Evolutionary conservation across 2,329 filamentous ascomycete genomes (phyloP).

Genomic region (Colletotrichum tropicale): DNA sequence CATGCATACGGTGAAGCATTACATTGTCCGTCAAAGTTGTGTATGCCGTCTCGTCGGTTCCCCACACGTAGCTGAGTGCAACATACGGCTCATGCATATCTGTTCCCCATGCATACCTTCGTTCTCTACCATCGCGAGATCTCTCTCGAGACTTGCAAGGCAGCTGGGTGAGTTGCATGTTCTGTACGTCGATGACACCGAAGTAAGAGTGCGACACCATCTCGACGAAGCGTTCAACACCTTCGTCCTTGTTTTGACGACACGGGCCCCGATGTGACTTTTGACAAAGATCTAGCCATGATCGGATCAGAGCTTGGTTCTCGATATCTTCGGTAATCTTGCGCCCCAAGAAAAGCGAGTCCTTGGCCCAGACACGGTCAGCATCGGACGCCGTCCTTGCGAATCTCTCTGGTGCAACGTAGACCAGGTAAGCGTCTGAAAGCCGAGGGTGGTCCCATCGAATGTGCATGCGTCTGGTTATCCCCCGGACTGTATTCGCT

Average conservation of each 20-base stretch:
- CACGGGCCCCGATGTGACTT: neutral
- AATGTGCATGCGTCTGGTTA: neutral
- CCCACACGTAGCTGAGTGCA: conserved; percentile 51
- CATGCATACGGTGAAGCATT: neutral
- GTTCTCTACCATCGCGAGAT: neutral
- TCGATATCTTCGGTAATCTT: neutral
- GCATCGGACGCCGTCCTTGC: neutral
- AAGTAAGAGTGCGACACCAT: conserved; percentile 4
- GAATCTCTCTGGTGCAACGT: neutral
- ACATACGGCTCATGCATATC: conserved; percentile 38
- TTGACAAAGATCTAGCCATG: conserved; percentile 3
- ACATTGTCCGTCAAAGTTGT: neutral
- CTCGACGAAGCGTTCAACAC: neutral
- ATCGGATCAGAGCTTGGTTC: neutral
- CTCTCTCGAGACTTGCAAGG: neutral
- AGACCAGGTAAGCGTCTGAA: neutral
- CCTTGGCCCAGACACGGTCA: neutral
- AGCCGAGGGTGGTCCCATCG: neutral
- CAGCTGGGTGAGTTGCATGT: neutral
- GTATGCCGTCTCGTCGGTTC: conserved; percentile 5
- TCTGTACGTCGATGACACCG: conserved; percentile 9
- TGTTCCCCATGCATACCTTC: neutral
- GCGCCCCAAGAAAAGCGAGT: neutral
- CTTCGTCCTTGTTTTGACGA: neutral
- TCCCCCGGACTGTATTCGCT: neutral